Evolutionary conservation across 495 filamentous ascomycete species (phyloP).

Genomic region (Amniculicola lignicola): DNA sequence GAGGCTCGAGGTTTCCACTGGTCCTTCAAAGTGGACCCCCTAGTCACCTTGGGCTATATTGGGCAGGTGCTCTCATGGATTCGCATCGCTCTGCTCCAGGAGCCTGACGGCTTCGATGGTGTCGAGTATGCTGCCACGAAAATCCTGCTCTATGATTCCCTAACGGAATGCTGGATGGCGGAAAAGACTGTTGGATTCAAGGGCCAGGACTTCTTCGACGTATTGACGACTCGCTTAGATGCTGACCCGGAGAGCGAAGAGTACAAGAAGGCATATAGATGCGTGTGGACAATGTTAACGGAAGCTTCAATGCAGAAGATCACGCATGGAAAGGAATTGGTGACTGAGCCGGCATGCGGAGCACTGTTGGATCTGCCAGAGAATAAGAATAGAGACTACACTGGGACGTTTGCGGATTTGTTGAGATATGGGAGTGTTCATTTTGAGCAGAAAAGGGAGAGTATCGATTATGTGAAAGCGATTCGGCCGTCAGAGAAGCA

Average conservation of each 20-base stretch:
- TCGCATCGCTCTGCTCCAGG: constrained; percentile 14
- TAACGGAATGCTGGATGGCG: constrained; percentile 17
- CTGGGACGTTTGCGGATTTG: constrained; percentile 43
- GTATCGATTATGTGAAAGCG: constrained; percentile 22
- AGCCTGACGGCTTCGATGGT: constrained; percentile 23
- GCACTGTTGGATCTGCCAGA: constrained; percentile 39
- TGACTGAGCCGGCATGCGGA: constrained; percentile 24
- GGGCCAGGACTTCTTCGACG: constrained; percentile 9
- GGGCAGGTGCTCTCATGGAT: constrained; percentile 21
- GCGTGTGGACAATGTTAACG: constrained; percentile 18
- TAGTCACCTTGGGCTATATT: constrained; percentile 13
- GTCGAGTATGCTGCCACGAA: constrained; percentile 19
- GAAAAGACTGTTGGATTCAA: constrained; percentile 18
- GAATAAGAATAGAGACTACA: constrained; percentile 36
- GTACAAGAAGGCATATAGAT: constrained; percentile 16
- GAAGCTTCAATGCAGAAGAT: constrained; percentile 19
- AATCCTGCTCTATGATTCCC: constrained; percentile 13
- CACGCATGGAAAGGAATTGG: constrained; percentile 12
- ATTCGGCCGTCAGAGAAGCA: neutral
- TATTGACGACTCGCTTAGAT: constrained; percentile 2
- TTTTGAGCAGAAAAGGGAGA: constrained; percentile 38
- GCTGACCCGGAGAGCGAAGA: constrained; percentile 12
- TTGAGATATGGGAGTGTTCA: constrained; percentile 41
- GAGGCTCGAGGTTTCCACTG: constrained; percentile 10
- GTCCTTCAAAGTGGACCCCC: constrained; percentile 19